phyloP scores from a whole-genome alignment of 805 yeast genomes.

The Candida boleticola region DNA sequence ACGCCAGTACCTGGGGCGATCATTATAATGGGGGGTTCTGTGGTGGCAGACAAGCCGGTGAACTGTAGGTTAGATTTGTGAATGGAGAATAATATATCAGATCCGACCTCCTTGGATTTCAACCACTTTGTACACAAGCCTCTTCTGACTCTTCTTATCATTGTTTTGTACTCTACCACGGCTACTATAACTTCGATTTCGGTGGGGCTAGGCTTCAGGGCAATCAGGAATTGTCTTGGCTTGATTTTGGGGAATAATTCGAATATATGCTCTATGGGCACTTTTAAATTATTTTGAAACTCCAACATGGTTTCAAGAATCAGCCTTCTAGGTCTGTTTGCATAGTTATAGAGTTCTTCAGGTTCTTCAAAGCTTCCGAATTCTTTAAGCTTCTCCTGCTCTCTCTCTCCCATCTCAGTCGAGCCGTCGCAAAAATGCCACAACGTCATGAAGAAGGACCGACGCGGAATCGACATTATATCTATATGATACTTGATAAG shows the following conservation, averaged over 20 bases:
- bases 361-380: constrained; percentile 69
- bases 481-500: constrained; percentile 80
- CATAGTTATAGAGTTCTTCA: constrained; percentile 84
- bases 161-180: constrained; percentile 82
- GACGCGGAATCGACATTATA: constrained; percentile 74
- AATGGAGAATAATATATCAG: constrained; percentile 50
- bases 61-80: constrained; percentile 45
- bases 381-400: constrained; percentile 71
- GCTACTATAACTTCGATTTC: constrained; percentile 73
- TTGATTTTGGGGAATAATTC: constrained; percentile 77
- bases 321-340: constrained; percentile 90
- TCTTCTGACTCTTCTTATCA: constrained; percentile 66
- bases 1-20: constrained; percentile 95
- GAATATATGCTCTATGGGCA: constrained; percentile 73
- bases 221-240: constrained; percentile 84
- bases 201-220: constrained; percentile 42
- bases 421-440: constrained; percentile 60
- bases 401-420: constrained; percentile 64
- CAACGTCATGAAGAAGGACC: constrained; percentile 72
- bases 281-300: constrained; percentile 63
- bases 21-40: constrained; percentile 53
- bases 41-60: constrained; percentile 5
- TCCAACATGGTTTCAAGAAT: constrained; percentile 80
- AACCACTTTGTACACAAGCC: constrained; percentile 87
- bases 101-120: constrained; percentile 46